Evolutionary conservation across 2,329 filamentous ascomycete species (phyloP).

Genomic region (Pestalotiopsis sp.): DNA sequence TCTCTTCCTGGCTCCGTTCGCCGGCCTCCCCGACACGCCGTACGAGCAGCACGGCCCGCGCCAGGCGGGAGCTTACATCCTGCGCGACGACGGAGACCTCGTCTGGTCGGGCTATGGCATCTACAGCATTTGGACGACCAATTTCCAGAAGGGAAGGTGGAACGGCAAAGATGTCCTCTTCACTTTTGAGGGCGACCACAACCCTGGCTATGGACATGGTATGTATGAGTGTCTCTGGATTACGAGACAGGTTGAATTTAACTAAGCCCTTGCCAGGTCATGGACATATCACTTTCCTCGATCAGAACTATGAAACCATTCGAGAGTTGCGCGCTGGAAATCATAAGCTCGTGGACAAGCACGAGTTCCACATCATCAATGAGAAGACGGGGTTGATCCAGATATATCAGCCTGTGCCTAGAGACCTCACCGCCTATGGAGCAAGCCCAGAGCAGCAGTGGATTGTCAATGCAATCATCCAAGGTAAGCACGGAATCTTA

Average conservation of each 20-base stretch:
- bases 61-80: conserved; percentile 58
- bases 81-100: conserved; percentile 55
- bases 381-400: conserved; percentile 56
- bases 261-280: conserved; percentile 33
- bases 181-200: conserved; percentile 56
- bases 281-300: conserved; percentile 54
- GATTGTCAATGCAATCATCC: conserved; percentile 58
- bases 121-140: conserved; percentile 54
- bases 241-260: too few relatives aligned
- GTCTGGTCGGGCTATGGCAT: conserved; percentile 60
- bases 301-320: conserved; percentile 57
- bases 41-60: conserved; percentile 46
- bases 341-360: conserved; percentile 53
- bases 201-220: conserved; percentile 52
- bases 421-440: conserved; percentile 47
- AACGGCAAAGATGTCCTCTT: conserved; percentile 55
- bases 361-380: conserved; percentile 58
- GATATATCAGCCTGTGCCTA: conserved; percentile 53
- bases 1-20: conserved; percentile 45
- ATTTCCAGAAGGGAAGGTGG: conserved; percentile 54
- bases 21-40: conserved; percentile 36
- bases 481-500: conserved; percentile 43
- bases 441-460: conserved; percentile 51
- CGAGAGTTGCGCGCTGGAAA: conserved; percentile 53
- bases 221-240: background rate